These are phyloP conservation scores for Ruellia speciosa DNA, from an alignment of 305 asterid genomes.

Conservation along the genomic window DNA sequence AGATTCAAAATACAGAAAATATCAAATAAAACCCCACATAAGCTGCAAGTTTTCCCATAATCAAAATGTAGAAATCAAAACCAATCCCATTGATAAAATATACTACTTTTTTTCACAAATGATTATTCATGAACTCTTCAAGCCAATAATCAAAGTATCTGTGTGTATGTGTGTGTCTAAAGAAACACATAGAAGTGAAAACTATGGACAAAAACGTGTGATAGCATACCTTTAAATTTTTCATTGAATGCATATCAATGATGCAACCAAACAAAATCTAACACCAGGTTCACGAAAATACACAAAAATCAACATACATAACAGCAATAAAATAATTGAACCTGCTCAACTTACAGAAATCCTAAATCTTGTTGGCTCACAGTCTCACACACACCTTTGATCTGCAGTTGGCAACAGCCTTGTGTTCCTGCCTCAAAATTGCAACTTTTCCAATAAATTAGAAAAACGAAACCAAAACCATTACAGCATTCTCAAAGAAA, in stretches of 20 bases:
- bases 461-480: constrained; percentile 3
- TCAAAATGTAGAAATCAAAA: constrained; percentile 20
- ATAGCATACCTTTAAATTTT: background rate
- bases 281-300: background rate
- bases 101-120: background rate
- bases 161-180: too few species aligned
- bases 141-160: too few species aligned
- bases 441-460: background rate
- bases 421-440: constrained; percentile 2
- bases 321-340: background rate
- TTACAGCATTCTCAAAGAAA: constrained; percentile 9
- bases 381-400: constrained; percentile 1
- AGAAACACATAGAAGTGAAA: too few species aligned
- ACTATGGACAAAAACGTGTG: too few species aligned
- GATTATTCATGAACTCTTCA: background rate
- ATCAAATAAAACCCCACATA: constrained; percentile 10
- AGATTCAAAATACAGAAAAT: constrained; percentile 19
- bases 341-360: background rate
- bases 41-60: constrained; percentile 21
- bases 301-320: background rate
- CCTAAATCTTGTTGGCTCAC: background rate
- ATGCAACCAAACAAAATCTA: background rate
- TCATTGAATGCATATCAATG: background rate
- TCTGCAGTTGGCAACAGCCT: background rate
- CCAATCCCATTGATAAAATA: background rate